phyloP scores from a whole-genome alignment of 2,329 filamentous ascomycete species.

The Aspergillus hortae region DNA sequence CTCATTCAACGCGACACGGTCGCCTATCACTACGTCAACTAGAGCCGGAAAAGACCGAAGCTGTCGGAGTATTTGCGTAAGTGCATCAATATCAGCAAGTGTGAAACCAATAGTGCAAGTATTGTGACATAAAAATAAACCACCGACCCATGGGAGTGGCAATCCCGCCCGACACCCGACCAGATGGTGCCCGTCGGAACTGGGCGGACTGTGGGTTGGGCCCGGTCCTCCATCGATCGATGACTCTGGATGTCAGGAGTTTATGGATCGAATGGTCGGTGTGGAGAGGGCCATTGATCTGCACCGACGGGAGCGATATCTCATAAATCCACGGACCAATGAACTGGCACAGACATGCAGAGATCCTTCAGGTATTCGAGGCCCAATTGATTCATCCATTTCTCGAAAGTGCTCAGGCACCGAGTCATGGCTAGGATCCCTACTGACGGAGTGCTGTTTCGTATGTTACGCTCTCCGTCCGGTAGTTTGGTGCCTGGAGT shows the following conservation, averaged over 20 bases:
- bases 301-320: slow-evolving; percentile 8
- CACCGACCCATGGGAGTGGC: neutral
- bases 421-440: no score
- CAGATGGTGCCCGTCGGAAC: neutral
- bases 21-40: neutral
- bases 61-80: slow-evolving; percentile 2
- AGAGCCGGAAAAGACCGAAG: neutral
- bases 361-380: slow-evolving; percentile 1
- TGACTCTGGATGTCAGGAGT: slow-evolving; percentile 1
- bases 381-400: slow-evolving; percentile 11
- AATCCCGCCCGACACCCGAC: neutral
- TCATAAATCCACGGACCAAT: slow-evolving; percentile 8
- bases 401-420: neutral
- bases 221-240: neutral
- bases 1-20: neutral
- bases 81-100: slow-evolving; percentile 4
- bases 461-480: no score
- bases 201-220: neutral
- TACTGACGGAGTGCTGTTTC: no score
- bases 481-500: no score
- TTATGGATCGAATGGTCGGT: slow-evolving; percentile 16
- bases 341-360: neutral
- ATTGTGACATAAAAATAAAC: slow-evolving; percentile 12
- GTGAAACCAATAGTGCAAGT: slow-evolving; percentile 10
- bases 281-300: slow-evolving; percentile 8